Percentiles rank a stretch among this genome's conserved stretches.
Conservation (phyloP, 2,329 filamentous ascomycete genomes). For the Clarireedia sp. region DNA sequence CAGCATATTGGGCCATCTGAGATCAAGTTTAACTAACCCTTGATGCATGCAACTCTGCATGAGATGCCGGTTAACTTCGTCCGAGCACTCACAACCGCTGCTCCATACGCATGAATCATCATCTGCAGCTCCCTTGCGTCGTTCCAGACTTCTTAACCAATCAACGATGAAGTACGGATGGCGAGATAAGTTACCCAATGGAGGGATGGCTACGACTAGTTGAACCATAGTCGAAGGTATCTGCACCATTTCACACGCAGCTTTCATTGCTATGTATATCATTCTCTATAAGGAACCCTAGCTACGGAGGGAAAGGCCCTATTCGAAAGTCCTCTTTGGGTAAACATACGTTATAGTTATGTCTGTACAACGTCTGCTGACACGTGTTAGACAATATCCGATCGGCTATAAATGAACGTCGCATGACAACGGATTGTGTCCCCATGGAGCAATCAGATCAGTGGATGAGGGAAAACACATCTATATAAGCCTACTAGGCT, state of each 20-base stretch:
- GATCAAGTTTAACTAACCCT: background rate
- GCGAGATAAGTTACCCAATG: slow-evolving; percentile 66
- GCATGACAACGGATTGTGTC: too few relatives aligned
- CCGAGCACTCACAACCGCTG: too few relatives aligned
- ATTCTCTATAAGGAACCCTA: slow-evolving; percentile 39
- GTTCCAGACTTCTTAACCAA: too few relatives aligned
- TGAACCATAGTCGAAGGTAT: slow-evolving; percentile 25
- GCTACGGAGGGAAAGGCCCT: slow-evolving; percentile 37
- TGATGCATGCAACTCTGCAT: slow-evolving; percentile 52
- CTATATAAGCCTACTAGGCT: too few relatives aligned
- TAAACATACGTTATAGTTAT: background rate
- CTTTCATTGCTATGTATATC: slow-evolving; percentile 71
- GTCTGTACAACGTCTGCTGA: background rate
- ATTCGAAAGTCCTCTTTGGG: slow-evolving; percentile 35
- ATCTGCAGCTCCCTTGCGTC: too few relatives aligned
- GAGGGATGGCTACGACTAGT: slow-evolving; percentile 43
- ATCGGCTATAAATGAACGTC: too few relatives aligned
- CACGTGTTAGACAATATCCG: too few relatives aligned
- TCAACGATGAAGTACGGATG: slow-evolving; percentile 36
- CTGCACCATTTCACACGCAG: slow-evolving; percentile 64
- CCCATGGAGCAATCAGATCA: too few relatives aligned
- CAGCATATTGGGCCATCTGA: background rate
- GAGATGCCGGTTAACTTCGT: slow-evolving; percentile 45
- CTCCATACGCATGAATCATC: too few relatives aligned
- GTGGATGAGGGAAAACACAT: too few relatives aligned